Evolutionary conservation across 1,139 yeast species (phyloP), one percentile per base, ranked within the genome.

Genomic region (Candida sp.): DNA sequence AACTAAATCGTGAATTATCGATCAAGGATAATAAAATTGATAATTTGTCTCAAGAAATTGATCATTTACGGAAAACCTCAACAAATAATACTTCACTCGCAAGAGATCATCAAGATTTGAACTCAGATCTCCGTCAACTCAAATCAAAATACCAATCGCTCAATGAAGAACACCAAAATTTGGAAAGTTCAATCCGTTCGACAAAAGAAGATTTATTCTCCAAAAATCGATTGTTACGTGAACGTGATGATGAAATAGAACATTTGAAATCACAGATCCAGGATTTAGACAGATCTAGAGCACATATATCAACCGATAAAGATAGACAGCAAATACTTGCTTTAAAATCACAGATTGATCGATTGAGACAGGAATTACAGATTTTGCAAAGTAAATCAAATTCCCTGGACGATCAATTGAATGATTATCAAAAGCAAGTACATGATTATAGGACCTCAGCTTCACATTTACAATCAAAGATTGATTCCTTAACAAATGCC

Each of bases 401-500:
- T 5, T n/a, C 32, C 19, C 5, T 5, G 22, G 22, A 40, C 25
- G 35, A 33, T 23, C 12, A 29, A 32, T 25, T 19, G 6, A 30
- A 7, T 21, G 21, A 27, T n/a, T 12, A 19, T 32, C 25, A 21
- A 19, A 32, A 29, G 27, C 34, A 37, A 5, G 25, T 37, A 5
- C 12, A 19, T 21, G 39, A 37, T 25, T 25, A 42, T 15, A 43
- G 44, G 34, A 37, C 49, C 9, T 45, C 54, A 29, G 44, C 46
- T 22, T 40, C 41, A 36, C 19, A 19, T 8, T 37, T 37, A 4
- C 11, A 32, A 27, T 19, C 19, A 22, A 52, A 44, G 25, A 38
- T 57, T 30, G 49, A 46, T 8, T 37, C 48, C 2, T 48, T 57
- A 29, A 9, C 32, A 22, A 42, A 43, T 12, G 64, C 61, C 33